Base-by-base conservation (phyloP, 148 eudicot species). In the Limonium bicolor region DNA sequence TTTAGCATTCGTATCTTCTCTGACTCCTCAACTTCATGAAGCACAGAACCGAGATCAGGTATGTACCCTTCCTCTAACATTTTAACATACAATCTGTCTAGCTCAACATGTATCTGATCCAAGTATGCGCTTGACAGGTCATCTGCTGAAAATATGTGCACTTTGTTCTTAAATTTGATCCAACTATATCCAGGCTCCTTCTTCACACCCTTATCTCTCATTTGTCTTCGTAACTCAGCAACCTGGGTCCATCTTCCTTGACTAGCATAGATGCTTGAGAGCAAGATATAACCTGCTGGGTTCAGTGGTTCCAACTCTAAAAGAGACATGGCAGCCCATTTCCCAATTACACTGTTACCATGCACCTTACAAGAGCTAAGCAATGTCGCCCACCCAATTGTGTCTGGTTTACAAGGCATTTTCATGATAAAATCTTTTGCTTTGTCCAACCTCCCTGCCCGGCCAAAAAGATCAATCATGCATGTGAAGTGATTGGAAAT, bases 141-240 rank as follows among this genome's bases (percentile, higher is more conserved):
- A 38, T 84, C 87, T 36, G 95, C 97, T 31, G 93, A 77, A 62
- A 90, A 90, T 53, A 75, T 36, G 40, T 84, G 78, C 22, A 84
- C 78, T 73, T 51, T 70, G 51, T 72, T 78, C 58, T 73, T 84
- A 44, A 67, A 74, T 50, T 80, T 90, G 36, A 90, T 90, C 97
- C 97, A 90, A 51, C 93, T 90, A 69, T 62, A 65, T 47, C 97
- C 97, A 7, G 93, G 73, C 46, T 90, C 95, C 44, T 90, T 90
- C 52, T 66, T 77, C 19, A 73, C 60, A 32, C 84, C 85, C 51
- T 59, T 68, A 41, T 77, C 72, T 54, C 85, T 72, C 95, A 90
- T 84, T 40, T 55, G 69, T 68, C 69, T 75, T 62, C 92, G 64
- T 50, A 90, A 55, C 15, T 73, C 61, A 56, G 88, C 82, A 46